Evolutionary conservation across 345 rosid genomes (phyloP), one percentile per base, ranked within the genome.

Genomic region (Theobroma cacao): DNA sequence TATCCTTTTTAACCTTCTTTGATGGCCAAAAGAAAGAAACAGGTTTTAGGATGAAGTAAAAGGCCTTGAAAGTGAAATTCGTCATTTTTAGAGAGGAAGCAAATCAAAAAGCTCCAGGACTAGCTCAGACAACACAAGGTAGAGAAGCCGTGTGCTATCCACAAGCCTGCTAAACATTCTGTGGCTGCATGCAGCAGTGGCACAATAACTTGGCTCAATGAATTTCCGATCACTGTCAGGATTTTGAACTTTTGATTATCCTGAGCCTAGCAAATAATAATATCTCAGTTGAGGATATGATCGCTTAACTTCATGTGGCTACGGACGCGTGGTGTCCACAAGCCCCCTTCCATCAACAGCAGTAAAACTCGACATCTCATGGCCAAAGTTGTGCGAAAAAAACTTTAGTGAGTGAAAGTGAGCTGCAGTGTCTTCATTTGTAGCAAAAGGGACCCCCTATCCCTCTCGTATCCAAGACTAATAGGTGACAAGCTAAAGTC

Each of bases 101-200:
- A 2, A 14, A 36, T n/a, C n/a, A 40, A 36, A 7, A 24, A 15
- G 6, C 5, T 7, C 40, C 10, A 59, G 11, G n/a, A n/a, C n/a
- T 43, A 20, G 14, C 38, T 20, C 1, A 61, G 50, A 53, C 20
- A 53, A 77, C 56, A 55, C 40, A 77, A 28, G 66, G 56, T 30
- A 52, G 74, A 55, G 45, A 64, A 79, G 79, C 58, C 71, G 74
- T 75, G 85, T 78, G 85, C 31, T 47, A 73, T 74, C 83, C 77
- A 80, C 81, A 80, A 77, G 81, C 40, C 61, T 48, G 1, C 12
- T 31, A 43, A 7, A 26, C 17, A 43, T 28, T 26, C 55, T 22
- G 28, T 45, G 38, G 12, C 13, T 34, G 41, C 2, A 41, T 22
- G 13, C n/a, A 18, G 56, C 17, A n/a, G 8, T 68, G 22, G 7